Base-by-base conservation (phyloP, 2,329 filamentous ascomycete genomes). In the Phyllosticta ampelicida region DNA sequence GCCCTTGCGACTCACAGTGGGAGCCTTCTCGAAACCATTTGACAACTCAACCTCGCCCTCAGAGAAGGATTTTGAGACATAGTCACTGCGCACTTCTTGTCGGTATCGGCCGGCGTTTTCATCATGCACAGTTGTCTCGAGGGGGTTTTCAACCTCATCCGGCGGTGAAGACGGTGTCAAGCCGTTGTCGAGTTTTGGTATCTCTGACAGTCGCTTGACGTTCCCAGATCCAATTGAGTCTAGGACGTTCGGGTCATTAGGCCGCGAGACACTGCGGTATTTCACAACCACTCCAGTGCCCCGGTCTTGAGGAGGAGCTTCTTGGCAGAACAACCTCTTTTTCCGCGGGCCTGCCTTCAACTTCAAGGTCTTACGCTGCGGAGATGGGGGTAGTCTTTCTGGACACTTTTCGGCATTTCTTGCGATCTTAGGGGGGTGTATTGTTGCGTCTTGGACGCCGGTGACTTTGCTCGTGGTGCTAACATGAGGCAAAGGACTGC, bases 251-350 rank as follows among this genome's bases (percentile, higher is more conserved):
- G 36, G 48, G 53, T 36, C 13, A 52, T 26, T 11, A 8, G 19
- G 19, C 28, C 10, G 5, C 11, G 19, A 18, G 10, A 9, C 51
- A n/a, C 5, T 1, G 11, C 19, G 21, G 18, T n/a, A 20, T 20
- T 19, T 54, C 11, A 26, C n/a, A 20, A 20, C 30, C 11, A 1
- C 49, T 18, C 5, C 11, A 11, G 16, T 16, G 4, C 16, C 5
- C 3, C 5, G 8, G 16, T 30, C 23, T 23, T 56, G 19, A 13
- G 36, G 48, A 5, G 65, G 63, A 18, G 70, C 62, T n/a, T 70
- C 64, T 56, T 77, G 73, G 57, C 74, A 77, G 0, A 77, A 61
- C 11, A 78, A 63, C 59, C 69, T 75, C 36, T 71, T 74, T 59
- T 73, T 71, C 16, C 70, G 72, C 9, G 67, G 66, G n/a, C 68